Evolutionary conservation across 169 alveolate species (phyloP).

Genomic region (Cryptosporidium baileyi): DNA sequence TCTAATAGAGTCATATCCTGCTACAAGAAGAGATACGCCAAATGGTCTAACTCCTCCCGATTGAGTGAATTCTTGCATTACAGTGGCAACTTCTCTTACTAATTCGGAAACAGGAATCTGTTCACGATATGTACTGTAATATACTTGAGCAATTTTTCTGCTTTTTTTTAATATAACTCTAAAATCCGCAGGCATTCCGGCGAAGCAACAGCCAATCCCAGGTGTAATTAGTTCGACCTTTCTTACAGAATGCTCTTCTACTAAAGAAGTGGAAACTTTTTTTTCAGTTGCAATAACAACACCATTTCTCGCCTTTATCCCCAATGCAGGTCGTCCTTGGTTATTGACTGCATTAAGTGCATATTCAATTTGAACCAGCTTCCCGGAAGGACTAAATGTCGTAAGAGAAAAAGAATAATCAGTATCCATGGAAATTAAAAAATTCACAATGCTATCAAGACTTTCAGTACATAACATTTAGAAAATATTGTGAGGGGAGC

Average conservation of each 20-base stretch:
- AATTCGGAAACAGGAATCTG: slow-evolving; percentile 92
- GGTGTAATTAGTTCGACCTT: slow-evolving; percentile 90
- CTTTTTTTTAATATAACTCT: slow-evolving; percentile 88
- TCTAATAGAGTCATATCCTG: slow-evolving; percentile 91
- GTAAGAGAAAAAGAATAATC: slow-evolving; percentile 92
- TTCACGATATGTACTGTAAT: slow-evolving; percentile 91
- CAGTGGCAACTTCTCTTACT: slow-evolving; percentile 93
- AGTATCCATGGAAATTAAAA: slow-evolving; percentile 82
- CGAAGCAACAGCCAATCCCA: slow-evolving; percentile 92
- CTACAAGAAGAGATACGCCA: slow-evolving; percentile 96
- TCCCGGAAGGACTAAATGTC: slow-evolving; percentile 95
- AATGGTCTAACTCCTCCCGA: slow-evolving; percentile 99
- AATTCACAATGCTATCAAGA: slow-evolving; percentile 29
- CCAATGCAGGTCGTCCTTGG: slow-evolving; percentile 94
- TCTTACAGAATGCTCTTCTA: slow-evolving; percentile 91
- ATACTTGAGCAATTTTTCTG: slow-evolving; percentile 85
- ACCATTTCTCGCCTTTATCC: slow-evolving; percentile 94
- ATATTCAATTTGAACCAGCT: slow-evolving; percentile 95
- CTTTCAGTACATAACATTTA: neutral
- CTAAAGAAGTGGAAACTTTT: slow-evolving; percentile 87
- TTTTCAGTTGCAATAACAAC: slow-evolving; percentile 95
- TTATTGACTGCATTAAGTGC: slow-evolving; percentile 94
- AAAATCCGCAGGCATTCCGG: slow-evolving; percentile 99
- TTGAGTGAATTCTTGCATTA: slow-evolving; percentile 98
- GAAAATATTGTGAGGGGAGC: slow-evolving; percentile 30